These are phyloP conservation scores for Solanum commersonii DNA, from an alignment of 257 asterid species.

Conservation along the genomic window DNA sequence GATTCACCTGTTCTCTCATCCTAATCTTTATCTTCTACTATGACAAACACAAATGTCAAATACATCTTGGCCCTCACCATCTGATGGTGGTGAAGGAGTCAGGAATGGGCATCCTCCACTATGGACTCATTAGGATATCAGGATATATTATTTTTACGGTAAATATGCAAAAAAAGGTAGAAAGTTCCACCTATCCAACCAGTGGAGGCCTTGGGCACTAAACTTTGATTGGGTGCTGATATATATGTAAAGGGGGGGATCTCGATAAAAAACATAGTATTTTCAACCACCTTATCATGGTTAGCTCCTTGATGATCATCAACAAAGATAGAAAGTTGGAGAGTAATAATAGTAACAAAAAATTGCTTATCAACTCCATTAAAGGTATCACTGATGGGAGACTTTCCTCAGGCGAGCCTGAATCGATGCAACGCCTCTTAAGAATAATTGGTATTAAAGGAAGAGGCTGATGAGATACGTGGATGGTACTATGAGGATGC, in stretches of 20 bases:
- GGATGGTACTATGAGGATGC: background rate
- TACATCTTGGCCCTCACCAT: background rate
- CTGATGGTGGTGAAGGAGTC: no score
- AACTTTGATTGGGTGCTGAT: background rate
- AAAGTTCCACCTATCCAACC: background rate
- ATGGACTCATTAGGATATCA: background rate
- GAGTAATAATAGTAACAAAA: no score
- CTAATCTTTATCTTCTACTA: background rate
- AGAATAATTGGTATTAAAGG: no score
- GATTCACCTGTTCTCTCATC: background rate
- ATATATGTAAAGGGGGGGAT: background rate
- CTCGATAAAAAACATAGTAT: background rate
- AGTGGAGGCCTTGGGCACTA: background rate
- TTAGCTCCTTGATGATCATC: background rate
- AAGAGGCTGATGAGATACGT: background rate
- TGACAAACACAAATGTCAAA: background rate
- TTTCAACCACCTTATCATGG: background rate
- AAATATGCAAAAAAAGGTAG: background rate
- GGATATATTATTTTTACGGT: background rate
- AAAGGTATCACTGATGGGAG: background rate
- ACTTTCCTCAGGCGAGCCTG: background rate
- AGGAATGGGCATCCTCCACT: background rate
- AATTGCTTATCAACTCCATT: no score
- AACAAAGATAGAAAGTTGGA: no score
- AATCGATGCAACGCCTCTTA: background rate